Evolutionary conservation across 371 early-diverging fungal species (phyloP).

Genomic region (Mucor ambiguus): DNA sequence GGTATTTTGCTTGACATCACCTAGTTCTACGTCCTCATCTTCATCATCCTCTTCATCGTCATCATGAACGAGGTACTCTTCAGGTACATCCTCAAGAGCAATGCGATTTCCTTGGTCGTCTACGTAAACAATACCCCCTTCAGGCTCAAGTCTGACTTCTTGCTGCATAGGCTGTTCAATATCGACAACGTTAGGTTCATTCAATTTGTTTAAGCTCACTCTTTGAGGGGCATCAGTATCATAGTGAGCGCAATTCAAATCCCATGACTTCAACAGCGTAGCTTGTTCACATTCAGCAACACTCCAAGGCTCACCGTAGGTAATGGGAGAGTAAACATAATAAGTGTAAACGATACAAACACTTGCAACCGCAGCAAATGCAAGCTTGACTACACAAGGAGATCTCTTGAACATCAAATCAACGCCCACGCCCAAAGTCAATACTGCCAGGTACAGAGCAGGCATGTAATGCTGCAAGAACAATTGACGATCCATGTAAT

Average conservation of each 20-base stretch:
- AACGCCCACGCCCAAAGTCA: constrained; percentile 68
- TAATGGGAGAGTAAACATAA: constrained; percentile 71
- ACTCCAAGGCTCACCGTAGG: constrained; percentile 70
- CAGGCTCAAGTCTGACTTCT: background rate
- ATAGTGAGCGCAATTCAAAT: constrained; percentile 15
- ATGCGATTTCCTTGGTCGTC: background rate
- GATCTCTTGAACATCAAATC: constrained; percentile 73
- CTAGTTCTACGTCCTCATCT: constrained; percentile 6
- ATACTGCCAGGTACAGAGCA: constrained; percentile 82
- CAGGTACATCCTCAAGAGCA: background rate
- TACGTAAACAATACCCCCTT: background rate
- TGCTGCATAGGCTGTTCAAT: background rate
- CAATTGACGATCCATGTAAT: constrained; percentile 93
- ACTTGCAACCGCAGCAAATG: constrained; percentile 43
- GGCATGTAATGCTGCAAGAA: constrained; percentile 99
- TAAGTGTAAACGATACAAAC: constrained; percentile 51
- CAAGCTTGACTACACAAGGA: constrained; percentile 35
- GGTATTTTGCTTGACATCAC: constrained; percentile 5
- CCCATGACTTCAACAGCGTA: constrained; percentile 13
- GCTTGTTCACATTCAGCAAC: constrained; percentile 17
- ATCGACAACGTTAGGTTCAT: background rate
- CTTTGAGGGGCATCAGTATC: background rate
- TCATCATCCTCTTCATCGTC: background rate
- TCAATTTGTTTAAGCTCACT: background rate
- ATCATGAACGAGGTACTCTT: background rate